Evolutionary conservation across 306 rosid genomes (phyloP).

Genomic region (Castanea sativa): DNA sequence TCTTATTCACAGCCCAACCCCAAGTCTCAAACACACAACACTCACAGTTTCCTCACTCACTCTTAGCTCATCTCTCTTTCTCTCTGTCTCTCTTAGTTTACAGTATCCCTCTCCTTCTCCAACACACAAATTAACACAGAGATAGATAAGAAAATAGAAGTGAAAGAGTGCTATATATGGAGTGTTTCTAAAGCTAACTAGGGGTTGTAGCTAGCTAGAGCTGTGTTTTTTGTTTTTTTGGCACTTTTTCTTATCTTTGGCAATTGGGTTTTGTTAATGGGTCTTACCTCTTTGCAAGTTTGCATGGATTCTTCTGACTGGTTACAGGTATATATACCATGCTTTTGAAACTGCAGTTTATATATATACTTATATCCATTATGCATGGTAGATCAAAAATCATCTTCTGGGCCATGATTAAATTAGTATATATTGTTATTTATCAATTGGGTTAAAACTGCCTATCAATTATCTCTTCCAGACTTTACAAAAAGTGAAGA

Average conservation of each 20-base stretch:
- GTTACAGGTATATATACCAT: conserved; percentile 67
- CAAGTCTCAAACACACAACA: conserved; percentile 16
- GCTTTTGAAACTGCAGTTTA: neutral
- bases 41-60: neutral
- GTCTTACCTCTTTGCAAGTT: conserved; percentile 78
- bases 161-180: conserved; percentile 7
- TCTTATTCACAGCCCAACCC: conserved; percentile 58
- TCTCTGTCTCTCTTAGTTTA: neutral
- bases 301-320: conserved; percentile 96
- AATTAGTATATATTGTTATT: neutral
- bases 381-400: neutral
- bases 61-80: neutral
- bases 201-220: neutral
- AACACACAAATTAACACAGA: neutral
- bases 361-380: neutral
- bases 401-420: neutral
- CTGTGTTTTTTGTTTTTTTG: neutral
- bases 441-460: neutral
- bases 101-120: neutral
- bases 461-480: no score
- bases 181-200: conserved; percentile 7
- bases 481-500: no score
- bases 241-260: neutral
- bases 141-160: conserved; percentile 1
- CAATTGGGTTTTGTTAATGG: conserved; percentile 43